A percentile compares a stretch with the other conserved stretches of the same genome.
phyloP scores from a whole-genome alignment of 495 filamentous ascomycete species.

The Barbatosphaeria neglecta region DNA sequence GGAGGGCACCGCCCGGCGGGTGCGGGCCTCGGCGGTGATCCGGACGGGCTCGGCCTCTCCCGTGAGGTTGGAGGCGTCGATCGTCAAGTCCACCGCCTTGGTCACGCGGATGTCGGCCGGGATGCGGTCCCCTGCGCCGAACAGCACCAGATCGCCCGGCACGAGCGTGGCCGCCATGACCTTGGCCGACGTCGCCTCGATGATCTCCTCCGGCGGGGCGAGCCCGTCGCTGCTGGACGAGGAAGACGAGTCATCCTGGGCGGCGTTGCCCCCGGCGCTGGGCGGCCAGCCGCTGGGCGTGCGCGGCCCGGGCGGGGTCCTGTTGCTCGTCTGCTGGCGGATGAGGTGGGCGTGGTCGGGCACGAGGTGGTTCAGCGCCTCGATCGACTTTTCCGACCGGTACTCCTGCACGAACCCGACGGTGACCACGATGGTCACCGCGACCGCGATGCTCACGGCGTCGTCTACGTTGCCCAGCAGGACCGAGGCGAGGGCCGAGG shows the following conservation, averaged over 20 bases:
- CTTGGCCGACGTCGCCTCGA: conserved; percentile 64
- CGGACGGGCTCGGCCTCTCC: conserved; percentile 89
- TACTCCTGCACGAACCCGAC: conserved; percentile 98
- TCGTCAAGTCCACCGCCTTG: conserved; percentile 70
- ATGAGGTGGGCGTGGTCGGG: conserved; percentile 91
- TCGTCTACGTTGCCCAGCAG: conserved; percentile 93
- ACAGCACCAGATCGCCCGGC: conserved; percentile 81
- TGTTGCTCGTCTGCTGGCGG: conserved; percentile 40
- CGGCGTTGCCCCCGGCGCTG: conserved; percentile 12
- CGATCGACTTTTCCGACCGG: conserved; percentile 91
- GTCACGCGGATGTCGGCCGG: conserved; percentile 95
- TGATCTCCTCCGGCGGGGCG: conserved; percentile 37
- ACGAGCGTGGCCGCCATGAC: conserved; percentile 81
- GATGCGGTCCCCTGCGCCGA: conserved; percentile 91
- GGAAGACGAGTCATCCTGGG: conserved; percentile 12
- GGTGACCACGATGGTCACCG: conserved; percentile 91
- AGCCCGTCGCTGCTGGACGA: conserved; percentile 17
- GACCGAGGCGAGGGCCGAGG: conserved; percentile 79
- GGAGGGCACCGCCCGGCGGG: conserved; percentile 35
- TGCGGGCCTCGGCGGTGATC: conserved; percentile 61
- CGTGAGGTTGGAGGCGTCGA: conserved; percentile 95
- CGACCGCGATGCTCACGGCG: conserved; percentile 86
- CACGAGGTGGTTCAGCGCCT: conserved; percentile 85
- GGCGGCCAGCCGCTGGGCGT: conserved; percentile 34
- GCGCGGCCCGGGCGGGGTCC: conserved; percentile 12